A percentile compares a stretch with the other conserved stretches of the same genome.
These are phyloP conservation scores for Perilla frutescens DNA, from an alignment of 257 asterid species.

Conservation along the genomic window DNA sequence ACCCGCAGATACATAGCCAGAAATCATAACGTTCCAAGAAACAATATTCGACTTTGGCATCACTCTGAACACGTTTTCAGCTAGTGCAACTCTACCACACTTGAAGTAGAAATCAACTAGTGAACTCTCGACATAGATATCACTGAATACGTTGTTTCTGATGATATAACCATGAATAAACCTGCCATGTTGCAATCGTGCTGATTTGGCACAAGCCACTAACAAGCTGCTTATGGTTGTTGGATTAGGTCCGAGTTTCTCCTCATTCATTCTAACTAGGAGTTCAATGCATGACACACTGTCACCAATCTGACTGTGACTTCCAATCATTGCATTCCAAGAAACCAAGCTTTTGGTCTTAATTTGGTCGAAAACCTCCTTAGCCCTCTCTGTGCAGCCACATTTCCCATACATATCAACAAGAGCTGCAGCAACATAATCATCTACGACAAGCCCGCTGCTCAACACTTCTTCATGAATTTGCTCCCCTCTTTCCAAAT, in stretches of 20 bases:
- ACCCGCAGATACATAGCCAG: slow-evolving; percentile 81
- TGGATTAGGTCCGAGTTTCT: slow-evolving; percentile 50
- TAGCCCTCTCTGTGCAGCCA: slow-evolving; percentile 64
- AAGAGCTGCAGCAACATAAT: slow-evolving; percentile 67
- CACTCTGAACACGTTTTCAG: slow-evolving; percentile 50
- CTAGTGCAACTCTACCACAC: slow-evolving; percentile 52
- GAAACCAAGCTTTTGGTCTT: slow-evolving; percentile 65
- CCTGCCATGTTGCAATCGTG: slow-evolving; percentile 57
- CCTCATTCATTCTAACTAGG: slow-evolving; percentile 54
- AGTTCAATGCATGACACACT: slow-evolving; percentile 58
- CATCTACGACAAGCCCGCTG: slow-evolving; percentile 54
- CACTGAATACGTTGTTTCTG: slow-evolving; percentile 46
- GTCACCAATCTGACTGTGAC: slow-evolving; percentile 71
- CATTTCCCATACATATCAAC: slow-evolving; percentile 89
- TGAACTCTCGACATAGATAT: slow-evolving; percentile 55
- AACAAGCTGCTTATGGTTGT: slow-evolving; percentile 68
- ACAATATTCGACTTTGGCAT: slow-evolving; percentile 52
- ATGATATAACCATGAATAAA: slow-evolving; percentile 64
- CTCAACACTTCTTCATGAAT: slow-evolving; percentile 60
- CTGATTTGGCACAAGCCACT: slow-evolving; percentile 71
- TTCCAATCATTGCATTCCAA: slow-evolving; percentile 81
- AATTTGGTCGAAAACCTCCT: slow-evolving; percentile 59
- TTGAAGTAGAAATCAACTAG: slow-evolving; percentile 76
- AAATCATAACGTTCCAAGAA: slow-evolving; percentile 82
- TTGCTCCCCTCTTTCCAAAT: slow-evolving; percentile 60